Evolutionary conservation across 2,329 filamentous ascomycete species (phyloP), one percentile per base, ranked within the genome.

Genomic region (Arthroderma sp.): DNA sequence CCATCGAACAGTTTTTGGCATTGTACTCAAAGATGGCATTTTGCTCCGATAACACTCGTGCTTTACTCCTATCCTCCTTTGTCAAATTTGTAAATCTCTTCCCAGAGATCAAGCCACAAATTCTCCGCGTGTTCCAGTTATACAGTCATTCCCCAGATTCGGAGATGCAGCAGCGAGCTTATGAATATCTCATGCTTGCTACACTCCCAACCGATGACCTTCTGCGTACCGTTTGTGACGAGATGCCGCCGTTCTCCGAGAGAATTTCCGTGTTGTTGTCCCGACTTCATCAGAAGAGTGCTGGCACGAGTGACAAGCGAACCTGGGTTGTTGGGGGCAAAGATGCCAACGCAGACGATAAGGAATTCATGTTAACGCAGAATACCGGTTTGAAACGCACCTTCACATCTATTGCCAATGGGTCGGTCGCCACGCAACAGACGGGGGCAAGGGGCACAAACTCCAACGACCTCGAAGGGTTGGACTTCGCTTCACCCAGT

Each of bases 281-380:
- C 39, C 82, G 93, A 58, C 79, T 98, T 54, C 91, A 98, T 72
- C 90, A 95, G 72, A 97, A 95, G 75, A 90, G 94, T 66, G 87
- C 87, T 52, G 88, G 87, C 60, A 93, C 89, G 13, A 95, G 88
- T 68, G 93, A 98, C 71, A 94, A 94, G 74, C 83, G 91, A 61
- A 97, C 93, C 1, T 98, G 93, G 93, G 85, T 96, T 25, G 88
- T 97, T n/a, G 91, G 91, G 61, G 91, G 90, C 60, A 96, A 95
- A 74, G 90, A 94, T 68, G 91, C 91, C 58, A 96, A 96, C 68
- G 77, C 83, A 1, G 89, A 95, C 67, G 78, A 83, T 47, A 81
- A 84, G 57, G 91, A 95, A 69, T 81, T 95, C 59, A 83, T 82
- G 61, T 81, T 96, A 72, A 85, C 84, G 31, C 88, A 93, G 71